Base-by-base conservation (phyloP, 1,139 yeast species). In the Candida buenavistaensis region DNA sequence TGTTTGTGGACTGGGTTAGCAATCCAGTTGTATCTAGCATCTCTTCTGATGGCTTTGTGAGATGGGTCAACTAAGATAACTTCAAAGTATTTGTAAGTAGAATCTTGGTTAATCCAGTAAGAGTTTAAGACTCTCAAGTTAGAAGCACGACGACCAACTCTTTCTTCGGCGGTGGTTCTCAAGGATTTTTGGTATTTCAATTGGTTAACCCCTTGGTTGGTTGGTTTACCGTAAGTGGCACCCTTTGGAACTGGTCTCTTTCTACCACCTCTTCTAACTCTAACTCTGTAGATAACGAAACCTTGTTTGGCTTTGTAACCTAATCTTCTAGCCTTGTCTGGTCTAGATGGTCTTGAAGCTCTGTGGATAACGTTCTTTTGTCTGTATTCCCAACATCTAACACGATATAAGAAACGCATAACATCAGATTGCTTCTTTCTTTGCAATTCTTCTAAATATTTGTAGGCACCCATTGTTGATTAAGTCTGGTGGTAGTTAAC, bases 241-340 rank as follows among this genome's bases (percentile, higher is more conserved):
- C 98, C 98, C 92, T 92, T 92, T 79, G 95, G 90, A 64, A 85
- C 97, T 64, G 97, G 97, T 80, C 96, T 88, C 96, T 92, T 92
- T 84, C 98, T 90, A 81, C 94, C 92, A 81, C 98, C 98, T 80
- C 98, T 88, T 82, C 97, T 89, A 63, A 92, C 98, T 78, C 98
- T 89, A 72, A 90, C 77, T 77, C 98, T 86, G 96, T 77, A 92
- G 81, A 92, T 80, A 55, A 87, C 97, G 70, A 87, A 92, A 60
- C 98, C 98, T 80, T 92, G 98, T 85, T 92, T 92, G 76, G 98
- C 98, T 85, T 92, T 92, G 97, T 92, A 92, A 58, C 98, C 98
- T 67, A 92, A 83, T 77, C 96, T 88, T 83, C 97, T 92, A 62
- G 98, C 98, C 92, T 92, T 92, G 78, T 92, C 98, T 73, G 98